Conservation (phyloP, 2,329 filamentous ascomycete genomes). For the Fusarium poae region DNA sequence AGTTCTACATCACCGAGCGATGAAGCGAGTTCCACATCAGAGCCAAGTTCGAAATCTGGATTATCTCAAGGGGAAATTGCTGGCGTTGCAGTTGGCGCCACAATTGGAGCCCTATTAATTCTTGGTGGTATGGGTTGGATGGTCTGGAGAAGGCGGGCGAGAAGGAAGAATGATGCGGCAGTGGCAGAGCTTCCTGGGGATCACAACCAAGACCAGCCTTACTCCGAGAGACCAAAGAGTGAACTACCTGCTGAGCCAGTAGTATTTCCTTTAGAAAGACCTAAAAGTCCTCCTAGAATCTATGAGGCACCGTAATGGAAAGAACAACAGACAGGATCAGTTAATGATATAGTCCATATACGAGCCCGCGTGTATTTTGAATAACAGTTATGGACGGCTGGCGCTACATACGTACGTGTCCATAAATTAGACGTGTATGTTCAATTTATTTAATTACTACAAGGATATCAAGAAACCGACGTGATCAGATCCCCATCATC, state of each 20-base stretch:
- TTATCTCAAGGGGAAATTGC: background rate
- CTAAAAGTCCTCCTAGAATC: background rate
- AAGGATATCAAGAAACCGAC: background rate
- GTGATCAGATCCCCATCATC: background rate
- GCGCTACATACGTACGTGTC: too few relatives aligned
- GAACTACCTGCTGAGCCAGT: constrained; percentile 10
- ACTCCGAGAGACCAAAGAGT: constrained; percentile 9
- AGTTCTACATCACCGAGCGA: background rate
- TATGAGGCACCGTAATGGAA: constrained; percentile 6
- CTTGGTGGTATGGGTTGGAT: background rate
- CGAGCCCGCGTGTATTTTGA: too few relatives aligned
- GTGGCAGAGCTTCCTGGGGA: background rate
- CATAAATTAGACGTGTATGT: too few relatives aligned
- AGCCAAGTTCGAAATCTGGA: background rate
- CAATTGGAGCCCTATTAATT: background rate
- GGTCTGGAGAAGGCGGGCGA: background rate
- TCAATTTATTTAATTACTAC: too few relatives aligned
- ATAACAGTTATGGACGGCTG: too few relatives aligned
- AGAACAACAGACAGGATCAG: rapidly evolving
- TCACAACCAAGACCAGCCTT: background rate
- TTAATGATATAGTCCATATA: too few relatives aligned
- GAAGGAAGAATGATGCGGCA: background rate
- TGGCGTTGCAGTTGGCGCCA: background rate
- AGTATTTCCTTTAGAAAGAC: background rate
- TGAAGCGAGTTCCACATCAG: background rate